Evolutionary conservation across 257 asterid species (phyloP).

Genomic region (Solanum microdontum): DNA sequence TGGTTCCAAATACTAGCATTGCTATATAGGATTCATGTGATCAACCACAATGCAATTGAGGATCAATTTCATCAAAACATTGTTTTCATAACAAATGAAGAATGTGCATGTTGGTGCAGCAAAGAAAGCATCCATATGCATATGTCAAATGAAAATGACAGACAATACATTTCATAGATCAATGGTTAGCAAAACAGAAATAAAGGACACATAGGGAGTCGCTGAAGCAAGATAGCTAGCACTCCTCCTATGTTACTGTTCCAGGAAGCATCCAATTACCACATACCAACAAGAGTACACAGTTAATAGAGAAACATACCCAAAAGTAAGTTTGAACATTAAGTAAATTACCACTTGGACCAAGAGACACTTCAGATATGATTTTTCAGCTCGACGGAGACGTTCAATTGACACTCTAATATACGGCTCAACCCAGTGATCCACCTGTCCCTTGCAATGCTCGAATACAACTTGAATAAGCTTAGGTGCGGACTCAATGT

Average conservation of each 20-base stretch:
- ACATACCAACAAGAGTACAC: background rate
- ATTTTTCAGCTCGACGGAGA: slow-evolving; percentile 62
- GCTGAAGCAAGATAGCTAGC: background rate
- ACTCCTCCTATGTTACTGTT: background rate
- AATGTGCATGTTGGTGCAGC: background rate
- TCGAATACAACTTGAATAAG: slow-evolving; percentile 88
- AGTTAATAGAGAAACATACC: background rate
- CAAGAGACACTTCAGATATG: slow-evolving; percentile 69
- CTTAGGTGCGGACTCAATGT: slow-evolving; percentile 97
- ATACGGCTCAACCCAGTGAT: slow-evolving; percentile 97
- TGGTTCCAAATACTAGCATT: background rate
- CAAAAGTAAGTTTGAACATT: background rate
- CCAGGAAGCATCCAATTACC: background rate
- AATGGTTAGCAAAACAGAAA: background rate
- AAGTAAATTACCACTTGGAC: slow-evolving; percentile 71
- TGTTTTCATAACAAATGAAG: background rate
- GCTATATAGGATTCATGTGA: background rate
- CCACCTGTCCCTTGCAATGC: slow-evolving; percentile 91
- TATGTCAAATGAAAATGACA: background rate
- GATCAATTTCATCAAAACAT: background rate
- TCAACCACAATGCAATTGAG: background rate
- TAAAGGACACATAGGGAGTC: background rate
- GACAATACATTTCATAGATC: background rate
- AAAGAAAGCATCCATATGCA: background rate
- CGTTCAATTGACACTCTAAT: slow-evolving; percentile 71